These are phyloP conservation scores for Alloteropsis semialata DNA, from an alignment of 176 grass and related monocot genomes.

Conservation along the genomic window DNA sequence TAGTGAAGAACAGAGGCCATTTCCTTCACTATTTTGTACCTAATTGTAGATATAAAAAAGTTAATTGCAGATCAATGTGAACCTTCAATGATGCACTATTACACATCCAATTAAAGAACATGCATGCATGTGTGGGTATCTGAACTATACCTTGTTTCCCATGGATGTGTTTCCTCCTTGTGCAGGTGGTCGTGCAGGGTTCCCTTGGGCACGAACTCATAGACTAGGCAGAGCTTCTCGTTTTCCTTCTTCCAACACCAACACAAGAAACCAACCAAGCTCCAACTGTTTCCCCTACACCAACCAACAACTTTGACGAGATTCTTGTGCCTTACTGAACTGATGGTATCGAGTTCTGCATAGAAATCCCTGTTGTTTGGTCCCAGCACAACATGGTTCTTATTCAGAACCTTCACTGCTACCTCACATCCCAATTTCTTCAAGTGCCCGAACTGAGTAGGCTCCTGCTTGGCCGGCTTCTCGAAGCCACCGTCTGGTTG, in stretches of 20 bases:
- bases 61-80: too few species aligned
- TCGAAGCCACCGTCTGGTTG: not conserved
- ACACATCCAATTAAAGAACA: too few species aligned
- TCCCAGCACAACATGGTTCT: not conserved
- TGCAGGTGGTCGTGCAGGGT: not conserved
- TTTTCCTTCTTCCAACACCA: not conserved
- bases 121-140: too few species aligned
- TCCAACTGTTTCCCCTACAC: not conserved
- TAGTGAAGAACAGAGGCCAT: not conserved
- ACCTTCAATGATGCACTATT: too few species aligned
- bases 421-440: not conserved
- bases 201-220: not conserved
- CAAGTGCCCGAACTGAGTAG: not conserved
- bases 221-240: not conserved
- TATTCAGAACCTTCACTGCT: not conserved
- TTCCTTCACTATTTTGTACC: not conserved
- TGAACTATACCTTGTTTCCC: not conserved
- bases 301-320: not conserved
- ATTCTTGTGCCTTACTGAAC: not conserved
- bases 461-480: not conserved
- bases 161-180: not conserved
- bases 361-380: not conserved
- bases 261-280: not conserved
- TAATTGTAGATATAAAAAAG: too few species aligned
- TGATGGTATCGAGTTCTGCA: not conserved